Evolutionary conservation across 495 filamentous ascomycete genomes (phyloP).

Genomic region (Penicillium samsonianum): DNA sequence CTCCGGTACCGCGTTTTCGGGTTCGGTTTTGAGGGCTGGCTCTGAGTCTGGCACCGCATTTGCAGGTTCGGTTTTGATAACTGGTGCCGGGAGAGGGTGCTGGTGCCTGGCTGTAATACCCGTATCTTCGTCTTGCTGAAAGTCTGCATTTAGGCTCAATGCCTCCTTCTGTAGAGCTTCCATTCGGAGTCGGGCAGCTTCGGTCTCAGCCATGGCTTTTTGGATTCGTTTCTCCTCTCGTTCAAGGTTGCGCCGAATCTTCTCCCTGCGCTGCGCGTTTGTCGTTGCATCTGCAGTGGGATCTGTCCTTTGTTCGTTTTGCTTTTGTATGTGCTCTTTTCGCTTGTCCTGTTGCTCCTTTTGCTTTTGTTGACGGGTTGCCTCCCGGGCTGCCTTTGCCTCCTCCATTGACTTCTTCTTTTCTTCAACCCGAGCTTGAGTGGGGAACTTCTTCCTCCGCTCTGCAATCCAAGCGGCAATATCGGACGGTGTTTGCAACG

Average conservation of each 20-base stretch:
- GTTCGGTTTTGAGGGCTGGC: not conserved
- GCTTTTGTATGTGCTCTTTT: constrained; percentile 30
- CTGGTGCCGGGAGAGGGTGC: not conserved
- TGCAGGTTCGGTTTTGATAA: not conserved
- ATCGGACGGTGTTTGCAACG: constrained; percentile 60
- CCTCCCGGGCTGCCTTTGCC: constrained; percentile 42
- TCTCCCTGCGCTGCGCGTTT: constrained; percentile 52
- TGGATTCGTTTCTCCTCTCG: constrained; percentile 51
- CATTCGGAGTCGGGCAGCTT: constrained; percentile 41
- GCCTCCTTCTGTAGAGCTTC: constrained; percentile 36
- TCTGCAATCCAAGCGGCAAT: constrained; percentile 79
- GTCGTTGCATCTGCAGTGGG: constrained; percentile 36
- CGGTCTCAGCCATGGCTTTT: constrained; percentile 50
- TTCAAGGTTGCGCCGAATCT: constrained; percentile 47
- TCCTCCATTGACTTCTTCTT: constrained; percentile 49
- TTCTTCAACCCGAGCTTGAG: constrained; percentile 59
- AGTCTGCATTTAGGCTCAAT: constrained; percentile 10
- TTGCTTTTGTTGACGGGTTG: constrained; percentile 32
- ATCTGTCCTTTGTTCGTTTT: constrained; percentile 26
- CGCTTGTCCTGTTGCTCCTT: constrained; percentile 31
- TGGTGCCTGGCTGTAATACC: not conserved
- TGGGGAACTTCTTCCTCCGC: constrained; percentile 76
- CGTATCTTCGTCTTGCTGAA: not conserved
- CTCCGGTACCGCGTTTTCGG: not conserved
- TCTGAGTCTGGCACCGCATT: not conserved